These are phyloP conservation scores for Kodamaea fungicola DNA, from an alignment of 1,139 yeast genomes.

Conservation along the genomic window DNA sequence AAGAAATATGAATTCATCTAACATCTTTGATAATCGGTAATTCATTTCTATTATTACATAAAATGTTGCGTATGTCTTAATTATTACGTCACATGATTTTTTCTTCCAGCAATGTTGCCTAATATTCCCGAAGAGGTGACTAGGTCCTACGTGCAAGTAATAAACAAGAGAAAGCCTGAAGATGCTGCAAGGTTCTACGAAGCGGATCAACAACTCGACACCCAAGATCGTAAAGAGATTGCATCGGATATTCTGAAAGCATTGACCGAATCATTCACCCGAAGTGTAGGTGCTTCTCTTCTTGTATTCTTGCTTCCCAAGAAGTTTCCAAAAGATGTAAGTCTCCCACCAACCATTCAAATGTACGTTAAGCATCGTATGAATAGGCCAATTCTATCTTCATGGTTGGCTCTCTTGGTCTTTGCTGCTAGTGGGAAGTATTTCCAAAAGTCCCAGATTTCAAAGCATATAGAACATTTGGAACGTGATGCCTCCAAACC, in stretches of 20 bases:
- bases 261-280: conserved; percentile 20
- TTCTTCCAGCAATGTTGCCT: neutral
- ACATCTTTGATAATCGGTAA: neutral
- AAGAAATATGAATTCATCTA: neutral
- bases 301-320: conserved; percentile 12
- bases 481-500: conserved; percentile 10
- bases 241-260: conserved; percentile 24
- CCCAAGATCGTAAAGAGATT: conserved; percentile 29
- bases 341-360: conserved; percentile 4
- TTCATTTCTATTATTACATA: neutral
- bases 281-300: conserved; percentile 14
- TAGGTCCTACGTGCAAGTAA: conserved; percentile 27
- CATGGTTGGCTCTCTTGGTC: too few species aligned
- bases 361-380: too few species aligned
- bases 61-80: neutral
- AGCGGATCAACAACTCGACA: conserved; percentile 35
- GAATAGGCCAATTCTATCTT: too few species aligned
- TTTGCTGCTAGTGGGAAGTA: too few species aligned
- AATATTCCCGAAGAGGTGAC: neutral
- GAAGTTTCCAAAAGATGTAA: conserved; percentile 7
- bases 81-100: neutral
- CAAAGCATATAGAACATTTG: conserved; percentile 14
- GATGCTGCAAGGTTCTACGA: conserved; percentile 41
- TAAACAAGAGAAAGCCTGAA: conserved; percentile 35
- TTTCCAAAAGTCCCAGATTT: conserved; percentile 13